phyloP scores from a whole-genome alignment of 2,329 filamentous ascomycete genomes.

The Arthrobotrys sphaeroides region DNA sequence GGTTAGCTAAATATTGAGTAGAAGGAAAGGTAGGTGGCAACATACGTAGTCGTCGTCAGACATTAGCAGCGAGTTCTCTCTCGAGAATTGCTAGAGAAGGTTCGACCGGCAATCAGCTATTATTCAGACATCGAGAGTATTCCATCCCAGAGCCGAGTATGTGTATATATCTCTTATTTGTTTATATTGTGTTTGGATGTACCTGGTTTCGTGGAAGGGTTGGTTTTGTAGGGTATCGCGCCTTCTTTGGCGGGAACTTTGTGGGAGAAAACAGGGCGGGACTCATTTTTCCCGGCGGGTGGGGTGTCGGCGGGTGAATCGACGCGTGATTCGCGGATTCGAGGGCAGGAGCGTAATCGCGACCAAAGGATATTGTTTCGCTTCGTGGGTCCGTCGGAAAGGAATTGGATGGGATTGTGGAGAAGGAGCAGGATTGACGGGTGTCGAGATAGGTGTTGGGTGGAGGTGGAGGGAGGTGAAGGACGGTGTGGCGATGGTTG shows the following conservation, averaged over 20 bases:
- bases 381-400: neutral
- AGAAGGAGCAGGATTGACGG: neutral
- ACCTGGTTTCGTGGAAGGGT: neutral
- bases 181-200: neutral
- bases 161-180: neutral
- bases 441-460: neutral
- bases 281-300: constrained; percentile 29
- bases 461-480: neutral
- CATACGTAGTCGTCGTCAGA: constrained; percentile 50
- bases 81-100: constrained; percentile 31
- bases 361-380: neutral
- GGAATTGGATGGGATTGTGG: neutral
- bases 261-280: constrained; percentile 48
- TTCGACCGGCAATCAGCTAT: constrained; percentile 4
- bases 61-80: constrained; percentile 49
- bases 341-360: constrained; percentile 47
- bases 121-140: neutral
- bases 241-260: constrained; percentile 23
- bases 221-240: constrained; percentile 18
- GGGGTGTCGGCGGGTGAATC: constrained; percentile 9
- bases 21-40: neutral
- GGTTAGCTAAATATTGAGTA: no score
- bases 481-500: neutral
- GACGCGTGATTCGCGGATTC: constrained; percentile 47
- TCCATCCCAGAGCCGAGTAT: neutral